Evolutionary conservation across 306 rosid genomes (phyloP).

Genomic region (Delonix regia): DNA sequence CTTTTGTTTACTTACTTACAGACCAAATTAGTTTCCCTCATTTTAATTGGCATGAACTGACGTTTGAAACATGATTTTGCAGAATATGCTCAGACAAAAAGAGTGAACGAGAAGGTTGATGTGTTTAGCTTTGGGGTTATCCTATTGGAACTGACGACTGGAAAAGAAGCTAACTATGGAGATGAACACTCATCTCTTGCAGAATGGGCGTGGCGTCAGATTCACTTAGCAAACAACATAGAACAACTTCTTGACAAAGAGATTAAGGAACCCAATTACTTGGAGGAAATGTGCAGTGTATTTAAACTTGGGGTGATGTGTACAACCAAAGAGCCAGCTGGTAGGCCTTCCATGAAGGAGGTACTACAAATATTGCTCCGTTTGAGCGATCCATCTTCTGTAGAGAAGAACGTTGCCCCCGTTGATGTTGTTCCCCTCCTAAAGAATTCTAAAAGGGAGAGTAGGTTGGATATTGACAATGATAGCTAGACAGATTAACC

Average conservation of each 20-base stretch:
- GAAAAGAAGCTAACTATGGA: slow-evolving; percentile 54
- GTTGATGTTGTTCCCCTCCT: slow-evolving; percentile 57
- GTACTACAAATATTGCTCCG: slow-evolving; percentile 54
- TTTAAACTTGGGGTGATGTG: slow-evolving; percentile 56
- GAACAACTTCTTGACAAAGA: slow-evolving; percentile 51
- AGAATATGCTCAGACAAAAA: slow-evolving; percentile 56
- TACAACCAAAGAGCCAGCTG: slow-evolving; percentile 37
- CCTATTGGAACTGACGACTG: slow-evolving; percentile 58
- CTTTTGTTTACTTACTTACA: not conserved
- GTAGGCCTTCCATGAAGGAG: slow-evolving; percentile 60
- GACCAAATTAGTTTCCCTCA: not conserved
- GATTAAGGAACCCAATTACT: slow-evolving; percentile 40
- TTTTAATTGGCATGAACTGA: not conserved
- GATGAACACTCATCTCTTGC: slow-evolving; percentile 55
- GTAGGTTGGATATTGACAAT: slow-evolving; percentile 35
- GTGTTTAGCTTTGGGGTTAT: slow-evolving; percentile 66
- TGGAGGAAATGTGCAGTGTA: slow-evolving; percentile 51
- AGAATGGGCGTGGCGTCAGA: slow-evolving; percentile 54
- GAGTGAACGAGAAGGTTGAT: slow-evolving; percentile 64
- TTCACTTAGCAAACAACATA: slow-evolving; percentile 33
- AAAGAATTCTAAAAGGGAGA: slow-evolving; percentile 50
- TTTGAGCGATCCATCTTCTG: slow-evolving; percentile 6
- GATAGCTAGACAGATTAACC: slow-evolving; percentile 24
- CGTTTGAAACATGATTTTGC: slow-evolving; percentile 15
- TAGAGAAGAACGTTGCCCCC: slow-evolving; percentile 35